Base-by-base conservation (phyloP, 768 basidiomycete species). In the Auriscalpium orientale region DNA sequence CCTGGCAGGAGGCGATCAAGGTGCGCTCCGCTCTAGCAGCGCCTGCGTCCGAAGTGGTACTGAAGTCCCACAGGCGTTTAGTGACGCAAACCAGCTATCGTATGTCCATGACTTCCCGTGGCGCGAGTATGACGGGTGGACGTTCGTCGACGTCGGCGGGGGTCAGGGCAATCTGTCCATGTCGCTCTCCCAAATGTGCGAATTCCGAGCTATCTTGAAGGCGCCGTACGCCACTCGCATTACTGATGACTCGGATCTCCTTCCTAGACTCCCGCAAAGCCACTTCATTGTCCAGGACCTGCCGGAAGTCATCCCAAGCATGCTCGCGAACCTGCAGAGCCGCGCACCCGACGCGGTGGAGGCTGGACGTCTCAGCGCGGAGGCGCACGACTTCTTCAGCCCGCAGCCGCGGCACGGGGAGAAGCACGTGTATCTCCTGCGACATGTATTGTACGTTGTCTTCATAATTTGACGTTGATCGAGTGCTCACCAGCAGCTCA, bases 161-260 rank as follows among this genome's bases (percentile, higher is more conserved):
- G 53, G 53, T 37, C 44, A 54, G 28, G 53, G 53, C 13, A 54
- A 54, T 22, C 21, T 54, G 46, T 54, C 53, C 13, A 37, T 54
- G 8, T 46, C 53, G 10, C 53, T 54, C 34, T 44, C 53, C 36
- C 45, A 54, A 37, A 46, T 54, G 53, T 54, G 15, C 38, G 44
- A n/a, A 8, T 11, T 6, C 3, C 28, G 22, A 28, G 22, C 22
- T 5, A 28, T 5, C 22, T 28, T 28, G 22, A 5, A 28, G 5
- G 2, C 22, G 2, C 22, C 3, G 5, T 5, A n/a, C n/a, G n/a
- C 22, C 3, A 28, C 22, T 28, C 3, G 22, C 28, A 28, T 46
- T 45, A 20, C 20, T 40, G 8, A 20, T 18, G 21, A 7, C 49
- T 37, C 8, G 33, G 5, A 13, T 53, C 15, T 21, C 40, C n/a